Base-by-base conservation (phyloP, 1,139 yeast species). In the Hyphopichia fennica region DNA sequence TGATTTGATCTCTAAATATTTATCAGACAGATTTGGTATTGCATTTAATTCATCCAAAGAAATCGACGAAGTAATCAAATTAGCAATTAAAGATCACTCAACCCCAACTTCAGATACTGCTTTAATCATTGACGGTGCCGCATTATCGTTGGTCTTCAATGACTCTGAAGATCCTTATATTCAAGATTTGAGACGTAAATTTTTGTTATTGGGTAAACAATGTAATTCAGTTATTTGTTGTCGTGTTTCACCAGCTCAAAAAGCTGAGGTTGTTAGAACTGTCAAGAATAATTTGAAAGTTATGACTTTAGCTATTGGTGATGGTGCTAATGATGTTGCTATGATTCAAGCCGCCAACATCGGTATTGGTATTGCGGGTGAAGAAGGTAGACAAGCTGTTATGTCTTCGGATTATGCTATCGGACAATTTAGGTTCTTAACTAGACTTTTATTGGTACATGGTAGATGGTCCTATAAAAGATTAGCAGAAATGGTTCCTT, bases 321-420 rank as follows among this genome's bases (percentile, higher is more conserved):
- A 81, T 60, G 86, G 86, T 47, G 84, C 86, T 18, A 81, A 81
- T 55, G 86, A 81, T 59, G 86, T 81, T 38, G 83, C 86, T 8
- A 81, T 81, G 86, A 81, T 81, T 49, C 86, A 81, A 58, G 77
- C 84, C 9, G 83, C 86, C 3, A 76, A 81, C 57, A 78, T 81
- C 37, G 86, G 86, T 42, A 78, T 81, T 37, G 86, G 86, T 51
- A 81, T 81, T 51, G 86, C 84, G 4, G 86, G 86, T 47, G 84
- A 80, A 60, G 86, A 81, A 62, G 86, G 86, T 49, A 63, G 85
- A 51, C 85, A 80, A 56, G 85, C 85, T 1, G 85, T 77, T 9
- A 81, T 81, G 85, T 77, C 84, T 2, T 76, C 84, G 1, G 86
- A 81, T 59, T 81, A 80, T 57, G 85, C 82, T n/a, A 63, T 81